Percentiles rank a stretch among this genome's conserved stretches.
These are phyloP conservation scores for Tuber indicum DNA, from an alignment of 495 filamentous ascomycete genomes.

Conservation along the genomic window DNA sequence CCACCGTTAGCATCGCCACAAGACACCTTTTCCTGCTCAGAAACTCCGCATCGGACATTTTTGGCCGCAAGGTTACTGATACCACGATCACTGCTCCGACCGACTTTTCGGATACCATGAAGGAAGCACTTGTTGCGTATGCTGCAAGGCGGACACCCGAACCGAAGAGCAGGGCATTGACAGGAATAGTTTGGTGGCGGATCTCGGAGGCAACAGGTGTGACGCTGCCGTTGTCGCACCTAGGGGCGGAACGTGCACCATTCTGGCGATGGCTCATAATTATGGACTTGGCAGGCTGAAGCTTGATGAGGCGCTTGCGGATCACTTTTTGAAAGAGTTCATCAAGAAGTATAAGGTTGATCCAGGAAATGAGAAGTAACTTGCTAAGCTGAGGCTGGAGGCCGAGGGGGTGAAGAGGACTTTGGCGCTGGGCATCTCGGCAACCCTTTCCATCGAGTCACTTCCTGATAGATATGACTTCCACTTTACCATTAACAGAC, in stretches of 20 bases:
- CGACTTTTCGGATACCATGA: slow-evolving; percentile 80
- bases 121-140: slow-evolving; percentile 71
- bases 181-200: slow-evolving; percentile 86
- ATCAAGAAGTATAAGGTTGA: slow-evolving; percentile 88
- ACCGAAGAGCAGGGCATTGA: slow-evolving; percentile 53
- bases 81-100: slow-evolving; percentile 91
- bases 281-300: slow-evolving; percentile 78
- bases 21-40: slow-evolving; percentile 77
- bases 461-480: slow-evolving; percentile 84
- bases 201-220: slow-evolving; percentile 85
- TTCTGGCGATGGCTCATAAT: slow-evolving; percentile 89
- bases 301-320: slow-evolving; percentile 82
- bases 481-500: slow-evolving; percentile 79
- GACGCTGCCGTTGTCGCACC: slow-evolving; percentile 85
- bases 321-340: slow-evolving; percentile 98
- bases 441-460: slow-evolving; percentile 82
- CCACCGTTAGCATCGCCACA: slow-evolving; percentile 68
- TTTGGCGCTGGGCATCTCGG: slow-evolving; percentile 76
- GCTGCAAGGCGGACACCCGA: slow-evolving; percentile 67
- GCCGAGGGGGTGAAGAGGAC: slow-evolving; percentile 84
- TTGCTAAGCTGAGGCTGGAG: slow-evolving; percentile 90
- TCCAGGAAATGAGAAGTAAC: slow-evolving; percentile 68
- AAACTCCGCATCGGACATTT: slow-evolving; percentile 77
- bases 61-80: slow-evolving; percentile 84
- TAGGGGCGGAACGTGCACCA: slow-evolving; percentile 91